phyloP scores from a whole-genome alignment of 495 filamentous ascomycete genomes.

The Xylaria flabelliformis region DNA sequence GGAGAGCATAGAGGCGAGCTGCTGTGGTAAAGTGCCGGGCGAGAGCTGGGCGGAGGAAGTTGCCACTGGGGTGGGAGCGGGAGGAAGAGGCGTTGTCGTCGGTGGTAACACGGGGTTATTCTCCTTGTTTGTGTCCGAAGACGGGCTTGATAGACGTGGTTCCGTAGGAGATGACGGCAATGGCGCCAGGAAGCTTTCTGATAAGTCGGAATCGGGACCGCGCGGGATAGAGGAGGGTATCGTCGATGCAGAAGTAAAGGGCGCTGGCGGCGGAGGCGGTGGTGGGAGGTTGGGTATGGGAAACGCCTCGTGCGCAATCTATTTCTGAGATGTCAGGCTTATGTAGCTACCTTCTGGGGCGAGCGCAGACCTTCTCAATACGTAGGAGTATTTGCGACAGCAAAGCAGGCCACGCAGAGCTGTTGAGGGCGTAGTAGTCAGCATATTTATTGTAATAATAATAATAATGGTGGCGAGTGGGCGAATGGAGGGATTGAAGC shows the following conservation, averaged over 20 bases:
- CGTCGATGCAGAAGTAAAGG: constrained; percentile 36
- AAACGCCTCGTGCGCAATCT: constrained; percentile 53
- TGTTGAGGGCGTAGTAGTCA: constrained; percentile 26
- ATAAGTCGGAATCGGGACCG: constrained; percentile 54
- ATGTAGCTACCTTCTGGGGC: not conserved
- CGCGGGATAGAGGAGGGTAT: constrained; percentile 42
- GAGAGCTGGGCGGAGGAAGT: constrained; percentile 31
- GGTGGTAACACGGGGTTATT: constrained; percentile 45
- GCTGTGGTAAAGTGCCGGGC: constrained; percentile 62
- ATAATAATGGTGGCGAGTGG: not conserved
- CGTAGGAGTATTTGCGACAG: constrained; percentile 45
- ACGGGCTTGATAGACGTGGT: constrained; percentile 52
- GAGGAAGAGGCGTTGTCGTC: constrained; percentile 30
- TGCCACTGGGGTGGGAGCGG: constrained; percentile 17
- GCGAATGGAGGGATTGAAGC: constrained; percentile 22
- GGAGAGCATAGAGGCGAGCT: constrained; percentile 65
- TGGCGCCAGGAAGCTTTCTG: constrained; percentile 59
- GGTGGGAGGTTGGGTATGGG: constrained; percentile 49
- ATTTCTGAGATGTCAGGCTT: constrained; percentile 19
- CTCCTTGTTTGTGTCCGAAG: constrained; percentile 58
- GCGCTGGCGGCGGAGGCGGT: constrained; percentile 40
- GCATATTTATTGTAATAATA: not conserved
- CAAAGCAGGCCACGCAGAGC: constrained; percentile 49
- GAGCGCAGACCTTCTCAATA: constrained; percentile 46
- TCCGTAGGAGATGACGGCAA: constrained; percentile 56